These are phyloP conservation scores for Amniculicola lignicola DNA, from an alignment of 495 filamentous ascomycete genomes.

Conservation along the genomic window DNA sequence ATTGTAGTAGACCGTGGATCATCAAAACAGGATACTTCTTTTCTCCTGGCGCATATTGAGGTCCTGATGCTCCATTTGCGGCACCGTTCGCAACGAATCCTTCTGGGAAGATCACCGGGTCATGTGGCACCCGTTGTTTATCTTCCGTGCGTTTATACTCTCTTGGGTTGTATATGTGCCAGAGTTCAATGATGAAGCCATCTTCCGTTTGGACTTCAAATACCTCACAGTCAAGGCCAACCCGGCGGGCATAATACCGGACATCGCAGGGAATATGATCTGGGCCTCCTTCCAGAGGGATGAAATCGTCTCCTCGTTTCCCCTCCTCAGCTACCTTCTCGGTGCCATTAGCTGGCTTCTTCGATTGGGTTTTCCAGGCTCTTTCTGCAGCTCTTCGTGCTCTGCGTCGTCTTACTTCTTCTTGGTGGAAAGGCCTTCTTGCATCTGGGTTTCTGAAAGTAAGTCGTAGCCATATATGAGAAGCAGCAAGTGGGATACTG, in stretches of 20 bases:
- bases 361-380: constrained; percentile 56
- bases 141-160: constrained; percentile 51
- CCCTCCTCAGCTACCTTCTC: constrained; percentile 44
- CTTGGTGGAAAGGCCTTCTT: constrained; percentile 63
- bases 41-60: constrained; percentile 36
- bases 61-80: constrained; percentile 20
- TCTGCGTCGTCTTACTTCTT: constrained; percentile 59
- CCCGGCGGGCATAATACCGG: constrained; percentile 80
- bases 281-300: constrained; percentile 72
- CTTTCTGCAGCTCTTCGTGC: constrained; percentile 55
- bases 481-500: constrained; percentile 52
- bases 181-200: constrained; percentile 83
- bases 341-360: constrained; percentile 29
- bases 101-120: constrained; percentile 42
- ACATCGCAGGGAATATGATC: constrained; percentile 78
- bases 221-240: constrained; percentile 81
- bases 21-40: constrained; percentile 83
- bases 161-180: constrained; percentile 84
- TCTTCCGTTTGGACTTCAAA: constrained; percentile 91
- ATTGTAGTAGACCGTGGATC: constrained; percentile 86
- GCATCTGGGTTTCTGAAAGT: constrained; percentile 56
- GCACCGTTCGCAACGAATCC: constrained; percentile 39
- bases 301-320: constrained; percentile 52
- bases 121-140: constrained; percentile 28
- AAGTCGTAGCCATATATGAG: constrained; percentile 48